Conservation (phyloP, 192 early-diverging fungal species). For the Podila epigama region DNA sequence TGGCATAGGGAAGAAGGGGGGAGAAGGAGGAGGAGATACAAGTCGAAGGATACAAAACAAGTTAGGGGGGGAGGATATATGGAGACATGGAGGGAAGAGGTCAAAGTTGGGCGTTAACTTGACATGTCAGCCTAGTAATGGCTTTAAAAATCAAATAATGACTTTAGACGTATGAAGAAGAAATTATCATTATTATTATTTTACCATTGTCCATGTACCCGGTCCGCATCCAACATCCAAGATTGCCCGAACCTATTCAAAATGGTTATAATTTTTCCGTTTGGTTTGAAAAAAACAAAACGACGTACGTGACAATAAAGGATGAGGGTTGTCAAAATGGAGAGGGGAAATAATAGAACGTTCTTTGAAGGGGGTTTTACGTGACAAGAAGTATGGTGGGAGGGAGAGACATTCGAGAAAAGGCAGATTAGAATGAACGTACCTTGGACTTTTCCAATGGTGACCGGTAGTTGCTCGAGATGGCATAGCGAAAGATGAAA, state of each 20-base stretch:
- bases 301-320: too few species aligned
- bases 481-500: background rate
- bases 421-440: background rate
- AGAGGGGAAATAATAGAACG: background rate
- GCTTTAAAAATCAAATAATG: too few species aligned
- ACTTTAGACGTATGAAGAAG: background rate
- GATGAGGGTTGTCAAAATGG: background rate
- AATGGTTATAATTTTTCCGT: too few species aligned
- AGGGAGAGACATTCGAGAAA: background rate
- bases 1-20: background rate
- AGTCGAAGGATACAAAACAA: background rate
- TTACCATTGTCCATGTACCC: conserved; percentile 28
- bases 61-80: too few species aligned
- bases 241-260: background rate
- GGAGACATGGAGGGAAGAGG: too few species aligned
- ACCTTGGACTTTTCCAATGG: background rate
- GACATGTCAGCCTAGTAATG: too few species aligned
- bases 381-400: too few species aligned
- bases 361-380: too few species aligned
- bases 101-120: too few species aligned
- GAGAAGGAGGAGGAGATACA: background rate
- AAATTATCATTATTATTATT: background rate
- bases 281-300: background rate
- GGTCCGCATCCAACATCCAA: conserved; percentile 29
- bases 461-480: background rate